Base-by-base conservation (phyloP, 495 filamentous ascomycete genomes). In the Aspergillus saccharolyticus region DNA sequence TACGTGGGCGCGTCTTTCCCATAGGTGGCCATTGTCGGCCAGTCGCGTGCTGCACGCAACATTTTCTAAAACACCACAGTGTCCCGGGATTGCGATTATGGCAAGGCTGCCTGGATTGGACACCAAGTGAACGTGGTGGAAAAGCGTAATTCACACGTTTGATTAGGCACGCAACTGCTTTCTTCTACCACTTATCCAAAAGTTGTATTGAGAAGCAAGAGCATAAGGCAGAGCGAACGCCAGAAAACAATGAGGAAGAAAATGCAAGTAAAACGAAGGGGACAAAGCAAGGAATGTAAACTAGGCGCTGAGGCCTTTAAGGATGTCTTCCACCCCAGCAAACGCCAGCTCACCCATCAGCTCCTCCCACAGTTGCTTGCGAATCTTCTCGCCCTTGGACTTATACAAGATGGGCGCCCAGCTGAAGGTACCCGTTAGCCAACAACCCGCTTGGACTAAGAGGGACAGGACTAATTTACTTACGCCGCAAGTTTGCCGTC, bases 401-500 rank as follows among this genome's bases (percentile, higher is more conserved):
- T 12, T 53, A 12, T 58, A 58, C 3, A 58, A 20, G 16, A 58
- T 42, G 1, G 56, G 56, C 0, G 56, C 56, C 56, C 52, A 53
- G 0, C 56, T 58, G 19, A 28, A 28, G 25, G 25, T 28, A 28
- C 25, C 25, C 4, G 25, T 28, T 28, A 28, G 25, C 25, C 25
- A 20, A 21, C 30, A 22, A 19, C 46, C 20, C n/a, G 16, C 44
- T 47, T 3, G 39, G 1, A n/a, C 14, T 15, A 25, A 16, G 4
- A 21, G 28, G 12, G 33, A 9, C 9, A 28, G 12, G 25, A 28
- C 33, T 8, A 12, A 39, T 9, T 39, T 2, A 65, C 63, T 51
- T 55, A 65, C 63, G 63, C 55, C 3, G 14, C 62, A 7, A 63
- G n/a, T 25, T 53, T 56, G 6, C 47, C 33, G 42, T 60, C 56